phyloP scores from a whole-genome alignment of 1,284 basidiomycete genomes.

The Apiotrichum laibachii region DNA sequence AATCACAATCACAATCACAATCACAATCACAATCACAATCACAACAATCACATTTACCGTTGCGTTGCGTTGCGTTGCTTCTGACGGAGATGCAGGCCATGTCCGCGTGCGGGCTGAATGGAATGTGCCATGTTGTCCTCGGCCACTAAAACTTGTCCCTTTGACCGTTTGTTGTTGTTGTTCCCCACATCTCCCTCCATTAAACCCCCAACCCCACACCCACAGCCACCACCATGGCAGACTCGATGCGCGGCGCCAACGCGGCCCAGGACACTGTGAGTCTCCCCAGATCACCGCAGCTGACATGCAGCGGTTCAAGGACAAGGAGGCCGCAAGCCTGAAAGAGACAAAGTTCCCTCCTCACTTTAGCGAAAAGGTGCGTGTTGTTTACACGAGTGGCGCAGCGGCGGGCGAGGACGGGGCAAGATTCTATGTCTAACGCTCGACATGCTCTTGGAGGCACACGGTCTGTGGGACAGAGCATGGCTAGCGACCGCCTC shows the following conservation, averaged over 20 bases:
- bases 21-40: no score
- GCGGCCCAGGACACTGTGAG: slow-evolving; percentile 8
- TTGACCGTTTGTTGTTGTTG: neutral
- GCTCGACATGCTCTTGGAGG: no score
- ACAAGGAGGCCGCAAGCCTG: slow-evolving; percentile 88
- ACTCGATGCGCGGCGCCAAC: slow-evolving; percentile 10
- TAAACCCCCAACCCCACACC: neutral
- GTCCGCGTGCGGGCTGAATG: neutral
- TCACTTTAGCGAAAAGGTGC: slow-evolving; percentile 82
- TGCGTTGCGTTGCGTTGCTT: no score
- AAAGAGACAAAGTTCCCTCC: slow-evolving; percentile 86
- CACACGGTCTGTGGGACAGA: no score
- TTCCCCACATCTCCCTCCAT: no score
- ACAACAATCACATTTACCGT: no score
- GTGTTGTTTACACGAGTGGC: slow-evolving; percentile 4
- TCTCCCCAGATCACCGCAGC: neutral
- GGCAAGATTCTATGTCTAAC: no score
- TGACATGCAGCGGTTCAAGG: slow-evolving; percentile 67
- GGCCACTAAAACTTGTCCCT: neutral
- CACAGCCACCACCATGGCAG: slow-evolving; percentile 1
- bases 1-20: no score
- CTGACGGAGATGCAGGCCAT: no score
- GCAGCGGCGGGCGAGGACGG: no score
- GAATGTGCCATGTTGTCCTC: neutral
- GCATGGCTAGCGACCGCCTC: no score